These are phyloP conservation scores for Dictyostelium firmibasis DNA, from an alignment of 78 protist genomes.

Conservation along the genomic window DNA sequence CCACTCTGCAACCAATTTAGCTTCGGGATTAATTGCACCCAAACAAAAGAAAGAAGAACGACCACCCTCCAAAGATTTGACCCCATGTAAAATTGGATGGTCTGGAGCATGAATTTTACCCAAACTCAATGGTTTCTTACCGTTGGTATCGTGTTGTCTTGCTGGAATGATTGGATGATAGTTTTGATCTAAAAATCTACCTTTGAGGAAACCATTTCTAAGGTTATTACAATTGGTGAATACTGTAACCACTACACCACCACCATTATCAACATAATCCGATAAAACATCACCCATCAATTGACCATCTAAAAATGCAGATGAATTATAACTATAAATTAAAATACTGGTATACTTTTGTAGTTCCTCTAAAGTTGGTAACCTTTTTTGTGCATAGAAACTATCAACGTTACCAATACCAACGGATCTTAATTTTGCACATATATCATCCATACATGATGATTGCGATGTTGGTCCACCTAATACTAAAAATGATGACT, in stretches of 20 bases:
- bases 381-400: constrained; percentile 64
- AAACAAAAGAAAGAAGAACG: constrained; percentile 63
- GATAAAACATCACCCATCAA: constrained; percentile 70
- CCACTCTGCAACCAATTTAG: constrained; percentile 72
- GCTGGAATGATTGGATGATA: constrained; percentile 76
- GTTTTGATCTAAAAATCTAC: constrained; percentile 69
- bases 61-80: constrained; percentile 58
- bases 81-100: constrained; percentile 65
- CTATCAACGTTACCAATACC: constrained; percentile 49
- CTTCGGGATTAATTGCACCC: constrained; percentile 61
- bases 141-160: constrained; percentile 73
- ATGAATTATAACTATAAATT: constrained; percentile 62
- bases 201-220: constrained; percentile 70
- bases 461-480: constrained; percentile 76
- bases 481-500: constrained; percentile 68
- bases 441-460: constrained; percentile 78
- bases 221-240: constrained; percentile 72
- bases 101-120: constrained; percentile 46
- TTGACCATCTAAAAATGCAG: constrained; percentile 65
- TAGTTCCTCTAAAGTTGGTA: constrained; percentile 73
- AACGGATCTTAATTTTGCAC: constrained; percentile 44
- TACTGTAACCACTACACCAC: constrained; percentile 77
- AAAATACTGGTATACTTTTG: constrained; percentile 68
- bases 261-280: constrained; percentile 75
- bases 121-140: constrained; percentile 60